phyloP scores from a whole-genome alignment of 2,329 filamentous ascomycete genomes.

The Penicillium frequentans region DNA sequence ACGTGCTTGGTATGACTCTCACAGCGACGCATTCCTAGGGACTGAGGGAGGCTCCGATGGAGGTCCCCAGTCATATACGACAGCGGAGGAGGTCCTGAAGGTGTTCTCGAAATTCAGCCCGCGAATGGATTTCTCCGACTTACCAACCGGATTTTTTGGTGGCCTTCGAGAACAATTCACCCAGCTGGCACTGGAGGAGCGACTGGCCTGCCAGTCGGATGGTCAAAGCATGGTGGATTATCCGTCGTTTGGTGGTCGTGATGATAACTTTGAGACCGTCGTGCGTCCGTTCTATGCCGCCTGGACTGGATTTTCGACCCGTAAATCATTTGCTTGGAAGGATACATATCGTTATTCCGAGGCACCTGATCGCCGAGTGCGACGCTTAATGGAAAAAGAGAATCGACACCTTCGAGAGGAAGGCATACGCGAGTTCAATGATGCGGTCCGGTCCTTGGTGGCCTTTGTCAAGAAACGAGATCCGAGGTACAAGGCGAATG shows the following conservation, averaged over 20 bases:
- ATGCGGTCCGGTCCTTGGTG: constrained; percentile 82
- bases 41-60: constrained; percentile 53
- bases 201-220: constrained; percentile 70
- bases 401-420: constrained; percentile 84
- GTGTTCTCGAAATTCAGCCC: constrained; percentile 80
- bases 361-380: constrained; percentile 78
- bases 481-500: constrained; percentile 76
- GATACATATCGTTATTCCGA: constrained; percentile 81
- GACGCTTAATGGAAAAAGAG: constrained; percentile 91
- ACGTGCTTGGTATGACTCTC: constrained; percentile 95
- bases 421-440: constrained; percentile 84
- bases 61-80: constrained; percentile 65
- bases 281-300: constrained; percentile 77
- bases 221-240: constrained; percentile 64
- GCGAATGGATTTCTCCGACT: constrained; percentile 76
- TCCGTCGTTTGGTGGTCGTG: constrained; percentile 77
- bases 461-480: constrained; percentile 89
- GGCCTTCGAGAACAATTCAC: constrained; percentile 75
- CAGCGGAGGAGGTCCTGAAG: constrained; percentile 73
- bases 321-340: constrained; percentile 85
- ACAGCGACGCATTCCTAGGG: constrained; percentile 78
- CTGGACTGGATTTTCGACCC: constrained; percentile 81
- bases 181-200: constrained; percentile 77
- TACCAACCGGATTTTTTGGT: constrained; percentile 80
- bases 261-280: constrained; percentile 71